Conservation (phyloP, 371 early-diverging fungal genomes). For the Mortierella sp. region DNA sequence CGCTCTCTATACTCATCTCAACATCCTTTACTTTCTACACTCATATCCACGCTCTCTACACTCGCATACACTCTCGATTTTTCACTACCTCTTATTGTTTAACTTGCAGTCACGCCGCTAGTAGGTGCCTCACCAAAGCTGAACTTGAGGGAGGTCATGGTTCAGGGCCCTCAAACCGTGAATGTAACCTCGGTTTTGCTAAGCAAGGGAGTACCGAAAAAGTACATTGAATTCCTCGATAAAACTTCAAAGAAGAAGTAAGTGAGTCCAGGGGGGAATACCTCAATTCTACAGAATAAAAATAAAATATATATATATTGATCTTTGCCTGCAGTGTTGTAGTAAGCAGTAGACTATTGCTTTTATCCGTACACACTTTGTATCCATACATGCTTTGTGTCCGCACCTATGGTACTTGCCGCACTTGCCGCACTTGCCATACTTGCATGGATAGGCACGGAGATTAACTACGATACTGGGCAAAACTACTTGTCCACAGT, state of each 20-base stretch:
- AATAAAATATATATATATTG: background rate
- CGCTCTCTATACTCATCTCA: background rate
- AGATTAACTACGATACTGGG: too few relatives aligned
- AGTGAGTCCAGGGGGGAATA: background rate
- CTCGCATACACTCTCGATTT: background rate
- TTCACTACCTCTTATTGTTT: background rate
- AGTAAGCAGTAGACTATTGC: too few relatives aligned
- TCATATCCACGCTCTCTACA: background rate
- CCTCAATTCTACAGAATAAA: background rate
- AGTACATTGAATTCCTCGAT: conserved; percentile 68
- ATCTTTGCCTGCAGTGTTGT: too few relatives aligned
- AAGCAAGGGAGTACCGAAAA: conserved; percentile 69
- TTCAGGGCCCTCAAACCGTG: conserved; percentile 80
- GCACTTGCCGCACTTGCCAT: too few relatives aligned
- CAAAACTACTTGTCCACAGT: too few relatives aligned
- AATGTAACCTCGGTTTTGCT: conserved; percentile 65
- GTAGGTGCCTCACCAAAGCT: conserved; percentile 70
- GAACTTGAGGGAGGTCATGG: conserved; percentile 76
- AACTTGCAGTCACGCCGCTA: conserved; percentile 62
- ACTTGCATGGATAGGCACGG: too few relatives aligned
- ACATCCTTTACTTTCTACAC: background rate
- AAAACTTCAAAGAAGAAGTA: conserved; percentile 63
- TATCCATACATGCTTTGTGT: too few relatives aligned
- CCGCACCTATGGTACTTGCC: too few relatives aligned
- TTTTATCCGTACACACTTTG: too few relatives aligned